A percentile compares a stretch with the other conserved stretches of the same genome.
These are phyloP conservation scores for Postia placenta DNA, from an alignment of 768 basidiomycete species.

Conservation along the genomic window DNA sequence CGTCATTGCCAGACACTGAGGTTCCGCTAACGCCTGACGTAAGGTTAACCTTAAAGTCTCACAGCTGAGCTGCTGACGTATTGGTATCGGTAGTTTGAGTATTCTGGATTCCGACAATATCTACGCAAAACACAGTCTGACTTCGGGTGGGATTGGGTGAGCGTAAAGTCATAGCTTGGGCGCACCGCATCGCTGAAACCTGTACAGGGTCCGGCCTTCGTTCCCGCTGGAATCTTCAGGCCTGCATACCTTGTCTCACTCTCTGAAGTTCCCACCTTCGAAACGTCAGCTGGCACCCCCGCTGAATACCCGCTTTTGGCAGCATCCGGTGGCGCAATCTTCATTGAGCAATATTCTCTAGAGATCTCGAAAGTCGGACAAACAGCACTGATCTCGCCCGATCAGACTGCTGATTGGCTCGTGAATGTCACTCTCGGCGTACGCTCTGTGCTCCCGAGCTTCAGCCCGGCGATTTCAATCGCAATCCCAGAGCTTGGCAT, in stretches of 20 bases:
- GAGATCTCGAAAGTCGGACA: slow-evolving; percentile 52
- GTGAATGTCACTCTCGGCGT: slow-evolving; percentile 48
- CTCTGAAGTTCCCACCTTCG: slow-evolving; percentile 13
- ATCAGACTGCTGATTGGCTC: slow-evolving; percentile 47
- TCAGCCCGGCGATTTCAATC: slow-evolving; percentile 33
- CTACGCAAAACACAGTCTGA: slow-evolving; percentile 47
- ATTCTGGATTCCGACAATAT: slow-evolving; percentile 41
- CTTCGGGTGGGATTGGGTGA: slow-evolving; percentile 61
- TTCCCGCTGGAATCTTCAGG: slow-evolving; percentile 49
- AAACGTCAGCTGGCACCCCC: slow-evolving; percentile 2
- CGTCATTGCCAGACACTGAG: slow-evolving; percentile 42
- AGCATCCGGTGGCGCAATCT: slow-evolving; percentile 21
- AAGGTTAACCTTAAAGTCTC: not conserved
- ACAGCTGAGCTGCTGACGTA: not conserved
- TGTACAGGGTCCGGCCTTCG: slow-evolving; percentile 47
- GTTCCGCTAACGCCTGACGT: slow-evolving; percentile 32
- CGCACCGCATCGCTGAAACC: too few relatives aligned
- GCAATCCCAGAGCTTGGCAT: slow-evolving; percentile 43
- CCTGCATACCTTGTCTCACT: slow-evolving; percentile 48
- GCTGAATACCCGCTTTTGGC: slow-evolving; percentile 20
- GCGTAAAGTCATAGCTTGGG: too few relatives aligned
- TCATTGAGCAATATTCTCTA: slow-evolving; percentile 46
- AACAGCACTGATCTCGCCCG: slow-evolving; percentile 32
- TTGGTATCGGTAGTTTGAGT: slow-evolving; percentile 35
- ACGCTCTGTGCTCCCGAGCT: slow-evolving; percentile 33